Base-by-base conservation (phyloP, 2,329 filamentous ascomycete species). In the Xylariaceae sp. region DNA sequence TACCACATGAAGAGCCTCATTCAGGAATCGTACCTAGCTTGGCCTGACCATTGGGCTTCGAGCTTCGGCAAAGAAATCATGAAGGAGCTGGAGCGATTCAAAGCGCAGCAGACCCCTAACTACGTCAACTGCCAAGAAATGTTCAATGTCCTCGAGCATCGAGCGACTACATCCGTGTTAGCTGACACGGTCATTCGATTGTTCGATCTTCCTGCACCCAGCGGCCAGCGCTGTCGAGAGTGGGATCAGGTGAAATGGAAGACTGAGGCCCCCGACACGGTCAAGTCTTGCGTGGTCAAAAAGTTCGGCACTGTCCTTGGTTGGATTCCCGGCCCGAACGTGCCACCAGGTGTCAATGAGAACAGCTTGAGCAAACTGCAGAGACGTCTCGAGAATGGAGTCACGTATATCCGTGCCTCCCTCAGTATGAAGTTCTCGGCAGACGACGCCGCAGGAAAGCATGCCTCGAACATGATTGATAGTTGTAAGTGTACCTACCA, bases 91-190 rank as follows among this genome's bases (percentile, higher is more conserved):
- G 28, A 38, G 11, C 28, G 28, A 4, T 52, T 56, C 34, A 33
- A 53, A 31, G n/a, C 21, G 4, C 34, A 9, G 3, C 16, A 24
- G 3, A 9, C 24, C 4, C 45, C 40, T 13, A 37, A 51, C 5
- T 36, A 47, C 2, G 19, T 43, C 2, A 38, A 50, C n/a, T 54
- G 45, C 4, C 54, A 53, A 17, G 53, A 56, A 36, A 43, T 57
- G 2, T 59, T 59, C 38, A 55, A 52, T 13, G 33, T 51, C 15
- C 36, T 59, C 15, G 57, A 59, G 34, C 52, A 59, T 31, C 57
- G 55, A 2, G 49, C 56, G 13, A 48, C 50, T 11, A 40, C 41
- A 3, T 47, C 51, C n/a, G 42, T 49, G 5, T 30, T 60, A 9
- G 55, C 43, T 7, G 56, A 60, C 29, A 31, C 44, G 21, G 38